phyloP scores from a whole-genome alignment of 495 filamentous ascomycete genomes.

The Viridothelium virens region DNA sequence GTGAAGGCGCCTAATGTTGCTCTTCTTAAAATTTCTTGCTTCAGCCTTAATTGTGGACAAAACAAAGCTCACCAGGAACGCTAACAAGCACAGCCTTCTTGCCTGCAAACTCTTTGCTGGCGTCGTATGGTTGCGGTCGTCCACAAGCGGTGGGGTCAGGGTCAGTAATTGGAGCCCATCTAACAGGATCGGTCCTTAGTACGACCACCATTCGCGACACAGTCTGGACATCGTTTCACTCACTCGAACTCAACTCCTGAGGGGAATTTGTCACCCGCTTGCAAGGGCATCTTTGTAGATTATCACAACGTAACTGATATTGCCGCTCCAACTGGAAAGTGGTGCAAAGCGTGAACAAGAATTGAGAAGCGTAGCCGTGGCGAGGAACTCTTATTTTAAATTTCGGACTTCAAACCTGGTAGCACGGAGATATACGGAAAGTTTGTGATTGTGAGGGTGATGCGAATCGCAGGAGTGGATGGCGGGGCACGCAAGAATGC shows the following conservation, averaged over 20 bases:
- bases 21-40: not conserved
- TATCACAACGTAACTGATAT: not conserved
- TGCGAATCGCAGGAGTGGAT: too few species aligned
- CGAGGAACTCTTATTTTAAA: too few species aligned
- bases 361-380: too few species aligned
- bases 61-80: constrained; percentile 55
- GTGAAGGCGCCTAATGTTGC: constrained; percentile 70
- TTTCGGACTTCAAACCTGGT: too few species aligned
- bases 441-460: too few species aligned
- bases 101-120: constrained; percentile 74
- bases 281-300: constrained; percentile 62
- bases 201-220: not conserved
- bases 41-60: not conserved
- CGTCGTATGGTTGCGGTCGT: constrained; percentile 69
- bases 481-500: too few species aligned
- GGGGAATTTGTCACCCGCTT: constrained; percentile 78
- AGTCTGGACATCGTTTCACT: constrained; percentile 28
- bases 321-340: not conserved
- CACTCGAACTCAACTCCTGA: constrained; percentile 66
- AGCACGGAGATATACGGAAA: too few species aligned
- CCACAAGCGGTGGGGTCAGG: constrained; percentile 58
- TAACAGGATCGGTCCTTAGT: constrained; percentile 13
- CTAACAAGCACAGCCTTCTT: constrained; percentile 91
- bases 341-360: too few species aligned
- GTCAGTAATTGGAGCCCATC: constrained; percentile 36